Evolutionary conservation across 2,329 filamentous ascomycete genomes (phyloP), one percentile per base, ranked within the genome.

Genomic region (Mollisiaceae sp.): DNA sequence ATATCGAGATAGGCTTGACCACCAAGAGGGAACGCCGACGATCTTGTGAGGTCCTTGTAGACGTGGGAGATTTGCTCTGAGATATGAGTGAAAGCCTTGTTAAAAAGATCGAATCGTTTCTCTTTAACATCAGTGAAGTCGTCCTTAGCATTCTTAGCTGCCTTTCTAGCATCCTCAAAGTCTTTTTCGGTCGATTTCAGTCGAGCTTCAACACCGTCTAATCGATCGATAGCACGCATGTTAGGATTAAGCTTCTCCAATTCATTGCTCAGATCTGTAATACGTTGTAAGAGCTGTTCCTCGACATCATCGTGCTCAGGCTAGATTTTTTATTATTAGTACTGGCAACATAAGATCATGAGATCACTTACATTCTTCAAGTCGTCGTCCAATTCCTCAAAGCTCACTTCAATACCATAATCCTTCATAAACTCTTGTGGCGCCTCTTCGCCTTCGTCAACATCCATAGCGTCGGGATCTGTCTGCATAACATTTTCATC

Each of bases 191-290:
- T 94, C 65, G 89, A 86, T 69, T 92, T 89, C 27, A 97, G 89
- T 67, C 94, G 89, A 60, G 88, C 86, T 77, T 97, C 91, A 9
- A 97, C 94, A 24, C 89, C 90, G 75, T 95, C 92, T 5, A 99
- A 84, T 59, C 94, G 91, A 75, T 98, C 93, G 78, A 94, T 93
- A 9, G 94, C 95, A 73, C 94, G 92, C 88, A 97, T 96, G 78
- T 99, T 98, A 32, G 95, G 95, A 67, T 95, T 94, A 78, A 98
- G 89, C 79, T 97, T 97, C 76, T 97, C 93, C 22, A 99, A 86
- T 72, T 97, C 92, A 38, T 85, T 82, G 54, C 89, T 89, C 11
- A 99, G 84, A 35, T 85, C 84, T 22, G 85, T 83, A 69, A 99
- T 93, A 73, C 89, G 90, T 62, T 97, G 92, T 61, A 91, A 86